Percentiles rank a stretch among this genome's conserved stretches.
Conservation (phyloP, 1,284 basidiomycete genomes). For the Trichosporon sp. region DNA sequence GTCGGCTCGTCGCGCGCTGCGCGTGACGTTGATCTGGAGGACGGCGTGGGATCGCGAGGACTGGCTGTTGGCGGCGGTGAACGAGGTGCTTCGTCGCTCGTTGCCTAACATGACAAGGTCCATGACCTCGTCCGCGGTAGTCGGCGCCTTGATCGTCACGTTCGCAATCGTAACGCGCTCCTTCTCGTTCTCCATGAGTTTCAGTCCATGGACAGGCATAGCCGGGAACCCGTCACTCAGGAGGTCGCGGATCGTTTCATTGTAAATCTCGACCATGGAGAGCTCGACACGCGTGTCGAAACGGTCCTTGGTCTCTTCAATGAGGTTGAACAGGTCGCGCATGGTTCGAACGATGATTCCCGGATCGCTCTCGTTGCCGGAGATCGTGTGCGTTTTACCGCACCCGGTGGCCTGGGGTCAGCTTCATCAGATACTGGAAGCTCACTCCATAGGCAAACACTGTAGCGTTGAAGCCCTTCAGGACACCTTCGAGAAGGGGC, state of each 20-base stretch:
- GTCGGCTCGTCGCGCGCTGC: slow-evolving; percentile 57
- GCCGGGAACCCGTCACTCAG: slow-evolving; percentile 63
- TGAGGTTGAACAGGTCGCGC: slow-evolving; percentile 86
- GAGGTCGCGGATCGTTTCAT: slow-evolving; percentile 95
- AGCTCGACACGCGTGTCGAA: slow-evolving; percentile 79
- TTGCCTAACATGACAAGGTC: slow-evolving; percentile 85
- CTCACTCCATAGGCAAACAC: slow-evolving; percentile 95
- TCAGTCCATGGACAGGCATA: slow-evolving; percentile 70
- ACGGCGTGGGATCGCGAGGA: slow-evolving; percentile 95
- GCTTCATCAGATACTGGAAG: slow-evolving; percentile 18
- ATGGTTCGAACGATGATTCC: slow-evolving; percentile 95
- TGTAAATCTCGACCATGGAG: slow-evolving; percentile 95
- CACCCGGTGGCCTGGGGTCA: slow-evolving; percentile 81
- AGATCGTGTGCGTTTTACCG: slow-evolving; percentile 97
- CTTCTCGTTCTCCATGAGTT: slow-evolving; percentile 84
- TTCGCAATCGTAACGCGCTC: slow-evolving; percentile 74
- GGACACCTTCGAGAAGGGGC: slow-evolving; percentile 71
- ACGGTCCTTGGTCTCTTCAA: slow-evolving; percentile 75
- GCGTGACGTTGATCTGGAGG: slow-evolving; percentile 83
- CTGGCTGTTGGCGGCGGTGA: slow-evolving; percentile 88
- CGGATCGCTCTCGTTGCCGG: slow-evolving; percentile 76
- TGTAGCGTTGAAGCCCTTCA: slow-evolving; percentile 94
- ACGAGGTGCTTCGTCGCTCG: slow-evolving; percentile 77
- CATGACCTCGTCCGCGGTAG: slow-evolving; percentile 83
- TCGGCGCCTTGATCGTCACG: slow-evolving; percentile 71